Percentiles rank a stretch among this genome's conserved stretches.
Conservation (phyloP, 2,329 filamentous ascomycete genomes). For the Xylaria sp. region DNA sequence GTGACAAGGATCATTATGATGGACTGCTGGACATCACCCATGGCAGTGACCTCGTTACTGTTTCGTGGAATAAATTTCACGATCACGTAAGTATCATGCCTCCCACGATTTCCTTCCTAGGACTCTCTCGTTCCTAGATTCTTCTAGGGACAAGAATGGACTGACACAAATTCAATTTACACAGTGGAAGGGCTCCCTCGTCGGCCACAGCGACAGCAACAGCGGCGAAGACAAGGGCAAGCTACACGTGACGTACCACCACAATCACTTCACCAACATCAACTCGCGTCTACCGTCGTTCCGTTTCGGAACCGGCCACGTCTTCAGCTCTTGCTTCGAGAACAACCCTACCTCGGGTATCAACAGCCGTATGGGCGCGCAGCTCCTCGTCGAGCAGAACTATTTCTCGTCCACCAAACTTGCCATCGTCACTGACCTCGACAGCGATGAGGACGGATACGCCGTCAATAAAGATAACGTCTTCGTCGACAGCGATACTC, state of each 20-base stretch:
- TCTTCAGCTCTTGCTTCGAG: conserved; percentile 63
- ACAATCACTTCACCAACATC: conserved; percentile 73
- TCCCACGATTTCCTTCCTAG: conserved; percentile 2
- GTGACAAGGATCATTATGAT: conserved; percentile 57
- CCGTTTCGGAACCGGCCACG: conserved; percentile 73
- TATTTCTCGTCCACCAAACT: conserved; percentile 58
- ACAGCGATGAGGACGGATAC: conserved; percentile 58
- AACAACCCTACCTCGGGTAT: conserved; percentile 56
- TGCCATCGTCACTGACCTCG: conserved; percentile 54
- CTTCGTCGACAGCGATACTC: conserved; percentile 51
- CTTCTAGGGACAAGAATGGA: background rate
- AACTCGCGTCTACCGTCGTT: conserved; percentile 71
- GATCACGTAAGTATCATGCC: conserved; percentile 48
- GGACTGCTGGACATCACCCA: conserved; percentile 58
- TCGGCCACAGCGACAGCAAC: conserved; percentile 70
- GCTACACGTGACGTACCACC: conserved; percentile 71
- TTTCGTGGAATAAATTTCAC: conserved; percentile 56
- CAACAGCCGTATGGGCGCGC: conserved; percentile 63
- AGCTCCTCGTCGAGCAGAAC: conserved; percentile 63
- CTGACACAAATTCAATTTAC: background rate
- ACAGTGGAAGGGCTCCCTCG: conserved; percentile 64
- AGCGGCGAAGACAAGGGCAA: conserved; percentile 67
- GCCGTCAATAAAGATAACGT: conserved; percentile 57
- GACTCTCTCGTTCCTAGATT: background rate
- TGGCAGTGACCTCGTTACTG: conserved; percentile 55